phyloP scores from a whole-genome alignment of 495 filamentous ascomycete species.

The Lasiosphaeria hispida region DNA sequence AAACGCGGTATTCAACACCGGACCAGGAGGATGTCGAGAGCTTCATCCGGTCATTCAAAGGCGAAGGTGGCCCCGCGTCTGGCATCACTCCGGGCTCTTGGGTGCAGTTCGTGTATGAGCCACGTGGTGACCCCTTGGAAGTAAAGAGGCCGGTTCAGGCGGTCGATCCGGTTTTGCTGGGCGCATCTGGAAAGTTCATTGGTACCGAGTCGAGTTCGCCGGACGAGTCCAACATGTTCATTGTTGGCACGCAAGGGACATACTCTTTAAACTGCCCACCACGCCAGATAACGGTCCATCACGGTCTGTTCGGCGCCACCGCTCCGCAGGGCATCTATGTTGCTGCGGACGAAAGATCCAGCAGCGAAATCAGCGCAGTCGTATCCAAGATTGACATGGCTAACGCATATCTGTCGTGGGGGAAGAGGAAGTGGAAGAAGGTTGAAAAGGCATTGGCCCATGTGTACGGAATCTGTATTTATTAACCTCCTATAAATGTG shows the following conservation, averaged over 20 bases:
- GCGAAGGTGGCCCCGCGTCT: constrained; percentile 17
- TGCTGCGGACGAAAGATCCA: background rate
- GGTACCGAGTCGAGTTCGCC: too few relatives aligned
- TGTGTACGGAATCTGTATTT: too few relatives aligned
- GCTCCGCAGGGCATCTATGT: constrained; percentile 44
- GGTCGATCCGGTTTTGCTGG: too few relatives aligned
- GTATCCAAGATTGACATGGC: constrained; percentile 44
- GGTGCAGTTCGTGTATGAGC: constrained; percentile 50
- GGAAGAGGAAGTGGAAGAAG: background rate
- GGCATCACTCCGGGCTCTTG: constrained; percentile 42
- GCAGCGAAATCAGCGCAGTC: background rate
- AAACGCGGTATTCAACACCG: constrained; percentile 42
- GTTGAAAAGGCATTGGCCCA: background rate
- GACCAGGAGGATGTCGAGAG: constrained; percentile 30
- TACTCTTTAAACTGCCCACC: background rate
- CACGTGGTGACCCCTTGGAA: constrained; percentile 6
- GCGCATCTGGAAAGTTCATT: too few relatives aligned
- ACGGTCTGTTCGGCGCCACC: constrained; percentile 40
- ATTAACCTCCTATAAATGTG: background rate
- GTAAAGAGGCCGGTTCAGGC: background rate
- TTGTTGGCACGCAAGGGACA: background rate
- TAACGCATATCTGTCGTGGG: constrained; percentile 23
- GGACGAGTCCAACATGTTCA: background rate
- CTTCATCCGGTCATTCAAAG: constrained; percentile 30
- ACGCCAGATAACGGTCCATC: constrained; percentile 18